Evolutionary conservation across 129 eudicot genomes (phyloP).

Genomic region (Flaveria sonorensis): DNA sequence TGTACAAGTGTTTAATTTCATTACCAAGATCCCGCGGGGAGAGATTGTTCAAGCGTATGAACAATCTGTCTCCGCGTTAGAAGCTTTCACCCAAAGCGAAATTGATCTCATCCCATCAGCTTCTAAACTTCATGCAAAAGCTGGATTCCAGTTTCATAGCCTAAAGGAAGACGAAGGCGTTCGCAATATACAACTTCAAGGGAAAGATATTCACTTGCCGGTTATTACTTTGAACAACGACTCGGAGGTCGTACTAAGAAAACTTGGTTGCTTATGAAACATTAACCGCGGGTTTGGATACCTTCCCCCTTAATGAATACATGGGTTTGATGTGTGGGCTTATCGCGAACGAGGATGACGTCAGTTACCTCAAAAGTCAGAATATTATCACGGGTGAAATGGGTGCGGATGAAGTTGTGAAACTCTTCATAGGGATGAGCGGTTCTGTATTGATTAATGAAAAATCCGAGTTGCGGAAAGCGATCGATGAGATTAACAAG

Average conservation of each 20-base stretch:
- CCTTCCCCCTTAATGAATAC: conserved; percentile 32
- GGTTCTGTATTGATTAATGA: neutral
- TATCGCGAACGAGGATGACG: conserved; percentile 42
- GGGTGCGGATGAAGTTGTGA: conserved; percentile 30
- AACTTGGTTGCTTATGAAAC: conserved; percentile 48
- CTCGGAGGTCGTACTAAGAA: conserved; percentile 46
- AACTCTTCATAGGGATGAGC: conserved; percentile 43
- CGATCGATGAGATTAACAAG: conserved; percentile 5
- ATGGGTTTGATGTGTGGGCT: conserved; percentile 52
- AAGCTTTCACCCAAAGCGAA: conserved; percentile 12
- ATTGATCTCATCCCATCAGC: conserved; percentile 42
- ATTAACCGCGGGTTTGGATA: neutral
- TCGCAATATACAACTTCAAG: neutral
- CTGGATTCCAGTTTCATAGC: conserved; percentile 31
- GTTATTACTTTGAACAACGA: conserved; percentile 24
- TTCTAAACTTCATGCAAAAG: conserved; percentile 16
- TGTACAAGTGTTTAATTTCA: neutral
- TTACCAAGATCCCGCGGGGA: neutral
- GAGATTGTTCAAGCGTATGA: conserved; percentile 18
- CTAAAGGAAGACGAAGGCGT: conserved; percentile 21
- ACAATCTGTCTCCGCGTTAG: neutral
- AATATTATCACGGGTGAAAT: conserved; percentile 27
- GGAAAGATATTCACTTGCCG: conserved; percentile 29
- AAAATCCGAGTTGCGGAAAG: conserved; percentile 13
- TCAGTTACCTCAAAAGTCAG: conserved; percentile 13